Evolutionary conservation across 2,329 filamentous ascomycete species (phyloP), one percentile per base, ranked within the genome.

Genomic region (Endoconidiophora polonica): DNA sequence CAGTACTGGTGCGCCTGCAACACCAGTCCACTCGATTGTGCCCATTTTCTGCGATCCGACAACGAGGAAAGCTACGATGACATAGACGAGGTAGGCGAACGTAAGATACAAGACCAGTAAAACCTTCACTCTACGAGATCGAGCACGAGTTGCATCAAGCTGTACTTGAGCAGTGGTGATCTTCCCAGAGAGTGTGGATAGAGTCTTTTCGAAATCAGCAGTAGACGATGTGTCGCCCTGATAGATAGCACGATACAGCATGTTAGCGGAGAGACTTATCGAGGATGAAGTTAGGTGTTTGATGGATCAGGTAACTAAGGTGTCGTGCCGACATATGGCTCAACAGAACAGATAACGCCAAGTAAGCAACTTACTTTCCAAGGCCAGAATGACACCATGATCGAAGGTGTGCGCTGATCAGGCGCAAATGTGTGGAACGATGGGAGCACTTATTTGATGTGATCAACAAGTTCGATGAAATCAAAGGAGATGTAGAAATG

Each of bases 51-150:
- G 73, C 71, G 82, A 86, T 47, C 91, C 91, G 3, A 94, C 79
- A 5, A 95, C 86, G 5, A 98, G 72, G 3, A 82, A 73, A 42
- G 93, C 71, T 48, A 96, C 81, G 24, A 94, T 79, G 7, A 79
- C 74, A 58, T 86, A 88, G 44, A 96, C 76, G 3, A 95, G 79
- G 64, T 96, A 98, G 46, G 82, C 85, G 59, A 98, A 90, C 50
- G 79, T 79, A 2, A 88, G 79, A 63, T 96, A 98, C 12, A 98
- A 75, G 0, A 87, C 94, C 77, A 81, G 87, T 50, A 96, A 75
- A 37, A 86, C 85, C 57, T 83, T 90, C 58, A 82, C 75, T 52
- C 88, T 82, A 52, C 90, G 79, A 46, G 84, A 79, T 54, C 75
- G 76, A 57, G 81, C 74, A 44, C 86, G 79, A 38, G 83, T 72